phyloP scores from a whole-genome alignment of 352 stramenopile genomes.

The Aphanomyces euteiches region DNA sequence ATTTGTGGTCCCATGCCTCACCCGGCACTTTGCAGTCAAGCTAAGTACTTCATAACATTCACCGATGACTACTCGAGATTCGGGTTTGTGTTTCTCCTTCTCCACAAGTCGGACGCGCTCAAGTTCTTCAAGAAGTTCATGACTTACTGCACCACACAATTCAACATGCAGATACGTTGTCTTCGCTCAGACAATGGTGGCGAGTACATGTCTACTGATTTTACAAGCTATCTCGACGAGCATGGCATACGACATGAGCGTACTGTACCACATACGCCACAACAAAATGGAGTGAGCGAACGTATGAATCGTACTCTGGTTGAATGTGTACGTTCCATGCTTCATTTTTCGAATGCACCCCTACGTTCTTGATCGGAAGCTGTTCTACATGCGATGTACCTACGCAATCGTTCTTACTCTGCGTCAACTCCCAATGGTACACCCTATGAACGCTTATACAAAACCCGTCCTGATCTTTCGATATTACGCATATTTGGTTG shows the following conservation, averaged over 20 bases:
- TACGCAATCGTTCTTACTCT: neutral
- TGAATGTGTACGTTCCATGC: slow-evolving; percentile 1
- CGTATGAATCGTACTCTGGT: neutral
- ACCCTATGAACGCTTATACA: neutral
- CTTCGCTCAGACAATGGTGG: neutral
- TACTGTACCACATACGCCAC: neutral
- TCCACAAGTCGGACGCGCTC: slow-evolving; percentile 22
- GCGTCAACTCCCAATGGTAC: neutral
- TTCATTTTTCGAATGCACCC: neutral
- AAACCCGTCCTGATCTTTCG: neutral
- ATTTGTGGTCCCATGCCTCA: slow-evolving; percentile 26
- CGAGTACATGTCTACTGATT: slow-evolving; percentile 2
- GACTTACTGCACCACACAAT: neutral
- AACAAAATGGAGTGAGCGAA: slow-evolving; percentile 6
- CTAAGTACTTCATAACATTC: slow-evolving; percentile 27
- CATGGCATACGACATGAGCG: neutral
- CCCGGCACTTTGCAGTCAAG: neutral
- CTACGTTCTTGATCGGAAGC: neutral
- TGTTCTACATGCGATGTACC: slow-evolving; percentile 7
- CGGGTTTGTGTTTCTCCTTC: slow-evolving; percentile 18
- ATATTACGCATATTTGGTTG: neutral
- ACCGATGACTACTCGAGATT: slow-evolving; percentile 29
- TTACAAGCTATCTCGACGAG: neutral
- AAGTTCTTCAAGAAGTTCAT: slow-evolving; percentile 29
- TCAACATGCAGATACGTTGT: neutral